These are phyloP conservation scores for Solanum medicagineum DNA, from an alignment of 257 asterid genomes.

Conservation along the genomic window DNA sequence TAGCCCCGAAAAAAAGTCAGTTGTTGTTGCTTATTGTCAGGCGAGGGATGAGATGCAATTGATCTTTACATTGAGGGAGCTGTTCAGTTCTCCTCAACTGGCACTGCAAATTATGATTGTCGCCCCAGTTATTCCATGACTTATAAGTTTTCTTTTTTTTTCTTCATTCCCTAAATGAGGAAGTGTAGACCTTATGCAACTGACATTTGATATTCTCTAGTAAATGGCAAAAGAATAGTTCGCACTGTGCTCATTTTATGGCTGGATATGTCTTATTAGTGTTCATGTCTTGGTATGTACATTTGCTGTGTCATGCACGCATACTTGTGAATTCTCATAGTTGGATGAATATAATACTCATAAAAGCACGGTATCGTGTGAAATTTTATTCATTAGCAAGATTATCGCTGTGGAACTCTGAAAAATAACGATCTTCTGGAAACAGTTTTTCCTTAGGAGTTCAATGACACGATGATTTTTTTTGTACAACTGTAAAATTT, in stretches of 20 bases:
- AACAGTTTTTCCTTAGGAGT: not conserved
- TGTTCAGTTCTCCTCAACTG: not conserved
- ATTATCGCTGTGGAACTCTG: not conserved
- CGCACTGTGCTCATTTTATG: not conserved
- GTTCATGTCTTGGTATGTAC: not conserved
- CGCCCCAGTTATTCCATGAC: not conserved
- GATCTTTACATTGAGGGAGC: not conserved
- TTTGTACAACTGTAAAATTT: not conserved
- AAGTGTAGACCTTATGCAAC: not conserved
- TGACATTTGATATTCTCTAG: not conserved
- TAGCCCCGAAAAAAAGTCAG: not conserved
- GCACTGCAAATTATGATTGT: not conserved
- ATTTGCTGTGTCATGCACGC: not conserved
- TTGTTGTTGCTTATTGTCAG: not conserved
- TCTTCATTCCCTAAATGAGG: not conserved
- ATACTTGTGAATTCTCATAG: not conserved
- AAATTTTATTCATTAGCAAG: not conserved
- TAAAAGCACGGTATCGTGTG: not conserved
- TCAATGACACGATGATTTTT: not conserved
- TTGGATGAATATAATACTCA: not conserved
- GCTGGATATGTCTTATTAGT: not conserved
- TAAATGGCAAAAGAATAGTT: not conserved
- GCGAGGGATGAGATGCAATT: not conserved
- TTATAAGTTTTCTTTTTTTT: not conserved
- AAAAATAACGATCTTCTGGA: not conserved